phyloP scores from a whole-genome alignment of 2,329 filamentous ascomycete genomes.

The Lecanicillium sp. region DNA sequence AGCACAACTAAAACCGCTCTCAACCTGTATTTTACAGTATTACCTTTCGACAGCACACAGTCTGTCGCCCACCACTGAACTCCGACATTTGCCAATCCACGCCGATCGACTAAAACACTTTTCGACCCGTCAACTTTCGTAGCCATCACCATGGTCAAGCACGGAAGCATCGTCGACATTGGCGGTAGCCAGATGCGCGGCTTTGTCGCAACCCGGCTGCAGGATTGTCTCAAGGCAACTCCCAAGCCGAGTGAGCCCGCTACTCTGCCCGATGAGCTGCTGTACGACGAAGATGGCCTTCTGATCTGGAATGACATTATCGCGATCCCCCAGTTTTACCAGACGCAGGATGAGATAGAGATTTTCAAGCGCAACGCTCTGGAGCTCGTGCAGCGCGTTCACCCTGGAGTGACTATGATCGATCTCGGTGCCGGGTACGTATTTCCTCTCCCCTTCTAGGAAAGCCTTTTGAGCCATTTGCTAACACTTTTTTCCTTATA shows the following conservation, averaged over 20 bases:
- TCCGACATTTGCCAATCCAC: too few relatives aligned
- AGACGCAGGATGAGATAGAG: conserved; percentile 30
- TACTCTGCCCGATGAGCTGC: conserved; percentile 29
- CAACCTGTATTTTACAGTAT: too few relatives aligned
- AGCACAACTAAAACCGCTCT: too few relatives aligned
- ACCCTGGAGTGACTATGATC: conserved; percentile 24
- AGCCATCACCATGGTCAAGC: conserved; percentile 6
- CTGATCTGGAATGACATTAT: conserved; percentile 33
- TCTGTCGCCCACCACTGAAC: too few relatives aligned
- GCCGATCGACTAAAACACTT: too few relatives aligned
- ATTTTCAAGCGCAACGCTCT: conserved; percentile 25
- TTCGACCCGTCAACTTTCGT: too few relatives aligned
- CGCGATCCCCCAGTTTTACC: conserved; percentile 29
- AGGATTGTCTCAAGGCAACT: conserved; percentile 15
- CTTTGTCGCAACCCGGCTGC: conserved; percentile 19
- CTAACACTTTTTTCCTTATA: conserved; percentile 14
- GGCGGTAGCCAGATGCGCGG: conserved; percentile 26
- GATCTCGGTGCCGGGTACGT: conserved; percentile 35
- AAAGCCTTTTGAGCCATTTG: conserved; percentile 11
- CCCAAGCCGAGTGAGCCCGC: conserved; percentile 17
- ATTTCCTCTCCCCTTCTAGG: conserved; percentile 1
- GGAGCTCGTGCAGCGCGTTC: conserved; percentile 23
- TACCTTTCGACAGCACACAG: too few relatives aligned
- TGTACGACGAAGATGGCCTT: conserved; percentile 30
- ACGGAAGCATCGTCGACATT: conserved; percentile 20